A percentile compares a stretch with the other conserved stretches of the same genome.
Evolutionary conservation across 176 grass and related monocot species (phyloP).

Genomic region (Tuctoria greenei): DNA sequence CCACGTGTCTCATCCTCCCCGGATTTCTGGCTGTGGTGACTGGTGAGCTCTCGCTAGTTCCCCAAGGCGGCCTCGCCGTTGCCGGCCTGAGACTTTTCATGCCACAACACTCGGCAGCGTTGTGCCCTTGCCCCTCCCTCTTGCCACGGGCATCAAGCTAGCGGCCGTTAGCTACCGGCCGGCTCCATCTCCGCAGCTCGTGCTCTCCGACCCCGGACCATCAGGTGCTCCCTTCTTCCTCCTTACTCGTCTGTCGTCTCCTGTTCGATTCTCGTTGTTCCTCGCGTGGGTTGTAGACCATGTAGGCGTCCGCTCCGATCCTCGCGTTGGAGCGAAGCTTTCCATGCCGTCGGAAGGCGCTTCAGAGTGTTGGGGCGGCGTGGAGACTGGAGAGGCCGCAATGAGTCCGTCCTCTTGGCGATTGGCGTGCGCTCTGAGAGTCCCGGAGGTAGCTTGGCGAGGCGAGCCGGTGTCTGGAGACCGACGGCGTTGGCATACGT

Average conservation of each 20-base stretch:
- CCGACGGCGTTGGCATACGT: not conserved
- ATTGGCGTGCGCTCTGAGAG: no score
- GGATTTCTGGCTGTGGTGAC: not conserved
- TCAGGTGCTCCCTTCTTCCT: slow-evolving; percentile 1
- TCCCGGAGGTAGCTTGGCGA: not conserved
- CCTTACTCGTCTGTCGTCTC: not conserved
- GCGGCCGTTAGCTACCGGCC: not conserved
- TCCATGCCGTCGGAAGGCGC: not conserved
- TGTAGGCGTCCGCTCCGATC: not conserved
- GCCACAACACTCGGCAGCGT: not conserved
- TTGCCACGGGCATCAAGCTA: not conserved
- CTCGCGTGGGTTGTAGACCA: not conserved
- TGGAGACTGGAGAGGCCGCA: no score
- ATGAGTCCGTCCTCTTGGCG: not conserved
- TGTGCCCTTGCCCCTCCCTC: not conserved
- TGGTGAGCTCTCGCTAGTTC: not conserved
- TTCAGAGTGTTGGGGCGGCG: no score
- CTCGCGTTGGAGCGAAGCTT: not conserved
- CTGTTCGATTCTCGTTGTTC: not conserved
- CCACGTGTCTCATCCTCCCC: not conserved
- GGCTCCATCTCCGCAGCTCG: not conserved
- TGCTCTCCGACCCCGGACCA: not conserved
- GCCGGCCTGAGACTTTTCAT: not conserved
- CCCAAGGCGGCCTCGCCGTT: not conserved
- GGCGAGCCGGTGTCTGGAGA: not conserved